Evolutionary conservation across 305 asterid genomes (phyloP).

Genomic region (Solanum hybrid): DNA sequence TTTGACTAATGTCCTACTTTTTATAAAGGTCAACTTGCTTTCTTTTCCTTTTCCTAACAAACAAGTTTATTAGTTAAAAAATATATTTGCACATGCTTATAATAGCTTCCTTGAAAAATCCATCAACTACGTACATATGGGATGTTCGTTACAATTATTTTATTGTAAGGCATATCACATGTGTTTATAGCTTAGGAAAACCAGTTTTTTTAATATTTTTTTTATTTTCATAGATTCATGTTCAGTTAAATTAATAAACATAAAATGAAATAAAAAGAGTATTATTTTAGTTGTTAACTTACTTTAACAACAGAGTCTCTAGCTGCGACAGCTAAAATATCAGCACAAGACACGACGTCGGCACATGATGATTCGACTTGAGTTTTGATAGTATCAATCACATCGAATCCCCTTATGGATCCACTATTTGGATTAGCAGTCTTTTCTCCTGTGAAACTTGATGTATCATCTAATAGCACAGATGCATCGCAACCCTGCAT

Average conservation of each 20-base stretch:
- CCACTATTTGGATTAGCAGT: constrained; percentile 47
- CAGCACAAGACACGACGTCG: constrained; percentile 54
- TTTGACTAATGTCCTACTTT: neutral
- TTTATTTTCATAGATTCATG: neutral
- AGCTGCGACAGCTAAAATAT: constrained; percentile 52
- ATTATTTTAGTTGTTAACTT: neutral
- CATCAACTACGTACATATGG: neutral
- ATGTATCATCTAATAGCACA: constrained; percentile 41
- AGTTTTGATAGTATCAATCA: constrained; percentile 52
- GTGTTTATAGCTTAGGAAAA: neutral
- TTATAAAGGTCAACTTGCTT: neutral
- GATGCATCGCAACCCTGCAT: constrained; percentile 78
- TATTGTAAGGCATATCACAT: neutral
- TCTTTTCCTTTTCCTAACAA: neutral
- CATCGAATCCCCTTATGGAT: constrained; percentile 53
- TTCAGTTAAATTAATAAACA: too few species aligned
- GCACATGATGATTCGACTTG: constrained; percentile 42
- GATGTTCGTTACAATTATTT: neutral
- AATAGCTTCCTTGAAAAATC: neutral
- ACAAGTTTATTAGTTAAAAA: neutral
- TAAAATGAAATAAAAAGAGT: too few species aligned
- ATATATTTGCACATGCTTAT: neutral
- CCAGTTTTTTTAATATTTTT: too few species aligned
- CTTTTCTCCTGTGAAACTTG: constrained; percentile 53
- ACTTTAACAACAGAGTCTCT: constrained; percentile 57